These are phyloP conservation scores for Cyclotella choctawhatcheeana DNA, from an alignment of 108 stramenopile species.

Conservation along the genomic window DNA sequence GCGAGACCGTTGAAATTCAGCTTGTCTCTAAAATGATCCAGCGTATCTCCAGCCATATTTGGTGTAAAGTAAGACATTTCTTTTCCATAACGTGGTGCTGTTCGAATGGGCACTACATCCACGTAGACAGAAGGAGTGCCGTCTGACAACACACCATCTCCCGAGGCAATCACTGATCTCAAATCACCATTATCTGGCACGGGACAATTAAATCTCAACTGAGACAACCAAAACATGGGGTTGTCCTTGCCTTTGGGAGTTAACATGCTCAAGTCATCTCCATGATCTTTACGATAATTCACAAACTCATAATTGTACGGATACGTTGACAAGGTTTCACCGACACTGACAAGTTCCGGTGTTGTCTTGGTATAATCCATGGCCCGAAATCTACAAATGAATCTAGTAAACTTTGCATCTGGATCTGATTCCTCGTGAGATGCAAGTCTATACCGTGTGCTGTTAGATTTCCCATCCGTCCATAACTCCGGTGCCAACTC, in stretches of 20 bases:
- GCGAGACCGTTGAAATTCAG: constrained; percentile 31
- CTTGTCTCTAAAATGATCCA: constrained; percentile 22
- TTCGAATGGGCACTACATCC: constrained; percentile 80
- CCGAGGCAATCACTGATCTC: constrained; percentile 43
- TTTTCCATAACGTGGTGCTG: constrained; percentile 57
- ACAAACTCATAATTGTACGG: constrained; percentile 78
- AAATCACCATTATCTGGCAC: constrained; percentile 57
- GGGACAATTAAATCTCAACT: constrained; percentile 72
- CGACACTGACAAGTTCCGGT: constrained; percentile 29
- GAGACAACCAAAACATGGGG: constrained; percentile 56
- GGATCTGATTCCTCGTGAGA: constrained; percentile 59
- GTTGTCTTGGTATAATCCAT: constrained; percentile 32
- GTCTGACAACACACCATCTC: constrained; percentile 32
- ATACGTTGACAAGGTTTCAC: constrained; percentile 67
- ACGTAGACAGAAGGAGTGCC: constrained; percentile 58
- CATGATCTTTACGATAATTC: constrained; percentile 58
- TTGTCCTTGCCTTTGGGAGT: constrained; percentile 63
- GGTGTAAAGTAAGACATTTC: constrained; percentile 49
- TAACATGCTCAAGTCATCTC: constrained; percentile 54
- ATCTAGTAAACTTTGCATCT: constrained; percentile 67
- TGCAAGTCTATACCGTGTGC: constrained; percentile 60
- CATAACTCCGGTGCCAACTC: constrained; percentile 63
- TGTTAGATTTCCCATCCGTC: constrained; percentile 15
- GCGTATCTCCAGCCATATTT: constrained; percentile 38
- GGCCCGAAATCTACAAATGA: constrained; percentile 75